These are phyloP conservation scores for Rhododendron molle DNA, from an alignment of 148 eudicot genomes.

Conservation along the genomic window DNA sequence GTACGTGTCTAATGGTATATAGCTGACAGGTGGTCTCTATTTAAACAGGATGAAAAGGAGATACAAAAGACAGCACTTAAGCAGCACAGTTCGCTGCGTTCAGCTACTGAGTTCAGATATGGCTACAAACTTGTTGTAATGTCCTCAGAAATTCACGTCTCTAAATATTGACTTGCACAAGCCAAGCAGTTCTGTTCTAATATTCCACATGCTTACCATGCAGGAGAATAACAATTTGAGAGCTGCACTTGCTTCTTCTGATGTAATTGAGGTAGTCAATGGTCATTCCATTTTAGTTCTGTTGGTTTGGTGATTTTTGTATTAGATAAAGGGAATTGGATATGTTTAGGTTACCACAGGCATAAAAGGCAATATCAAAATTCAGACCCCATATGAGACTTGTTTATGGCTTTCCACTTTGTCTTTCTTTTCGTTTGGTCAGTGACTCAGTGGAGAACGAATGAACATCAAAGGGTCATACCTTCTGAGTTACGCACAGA, in stretches of 20 bases:
- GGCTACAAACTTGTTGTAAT: slow-evolving; percentile 95
- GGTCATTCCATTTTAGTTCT: not conserved
- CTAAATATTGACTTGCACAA: not conserved
- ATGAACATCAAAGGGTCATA: not conserved
- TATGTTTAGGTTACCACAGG: not conserved
- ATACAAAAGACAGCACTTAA: slow-evolving; percentile 65
- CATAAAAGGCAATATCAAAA: not conserved
- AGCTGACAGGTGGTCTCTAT: slow-evolving; percentile 13
- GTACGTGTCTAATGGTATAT: not conserved
- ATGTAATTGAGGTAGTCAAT: slow-evolving; percentile 70
- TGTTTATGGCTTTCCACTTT: not conserved
- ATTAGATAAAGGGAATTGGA: not conserved
- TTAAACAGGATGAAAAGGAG: slow-evolving; percentile 86
- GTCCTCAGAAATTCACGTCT: slow-evolving; percentile 15
- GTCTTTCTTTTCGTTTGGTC: not conserved
- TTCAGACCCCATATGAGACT: not conserved
- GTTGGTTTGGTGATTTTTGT: not conserved
- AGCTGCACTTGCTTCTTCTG: slow-evolving; percentile 58
- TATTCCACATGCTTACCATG: slow-evolving; percentile 17
- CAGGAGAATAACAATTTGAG: slow-evolving; percentile 73
- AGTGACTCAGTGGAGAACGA: not conserved
- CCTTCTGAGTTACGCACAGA: not conserved
- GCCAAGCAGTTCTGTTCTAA: not conserved
- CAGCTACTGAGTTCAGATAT: slow-evolving; percentile 79
- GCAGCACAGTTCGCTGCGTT: slow-evolving; percentile 62